Evolutionary conservation across 129 eudicot genomes (phyloP), one percentile per base, ranked within the genome.

Genomic region (Solidago caesia): DNA sequence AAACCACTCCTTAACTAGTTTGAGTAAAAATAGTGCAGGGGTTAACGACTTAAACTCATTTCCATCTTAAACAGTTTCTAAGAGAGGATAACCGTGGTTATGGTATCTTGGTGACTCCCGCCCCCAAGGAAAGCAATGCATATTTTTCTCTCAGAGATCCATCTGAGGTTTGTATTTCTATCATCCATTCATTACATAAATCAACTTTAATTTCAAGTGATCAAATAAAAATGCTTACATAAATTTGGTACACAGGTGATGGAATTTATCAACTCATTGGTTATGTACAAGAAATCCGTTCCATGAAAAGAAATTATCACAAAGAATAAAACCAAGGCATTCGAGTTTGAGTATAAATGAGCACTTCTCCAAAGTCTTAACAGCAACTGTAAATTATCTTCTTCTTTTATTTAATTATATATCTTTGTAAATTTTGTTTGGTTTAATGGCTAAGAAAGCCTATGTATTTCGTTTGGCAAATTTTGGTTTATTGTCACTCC

Each of bases 111-210:
- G 98, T 92, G 64, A 81, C 98, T 48, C 85, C 96, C 21, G 78
- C 77, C 27, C 96, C 98, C 14, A 92, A 88, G 74, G 96, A 90
- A 73, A 92, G 90, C 88, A 83, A 82, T 67, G 96, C 98, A 39
- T 83, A 75, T 65, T 92, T 79, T 86, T 93, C 98, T 76, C 89
- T 93, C 11, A 83, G 91, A 81, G 96, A 93, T 74, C 89, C 98
- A 81, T 84, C 91, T 2, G 98, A 93, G 97, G 98, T 92, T 80
- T n/a, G 44, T 5, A 10, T 71, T 6, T 75, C 44, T 60, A 7
- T 68, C 26, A 10, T 33, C 49, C 13, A 33, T 49, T 27, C 7
- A 15, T 75, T 64, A 3, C 26, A 57, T 13, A 12, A 5, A 61
- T 60, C 14, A 47, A 27, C 15, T 29, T 13, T 7, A 44, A 46